A percentile compares a stretch with the other conserved stretches of the same genome.
Conservation (phyloP, 2,329 filamentous ascomycete species). For the Pyricularia pennisetigena region DNA sequence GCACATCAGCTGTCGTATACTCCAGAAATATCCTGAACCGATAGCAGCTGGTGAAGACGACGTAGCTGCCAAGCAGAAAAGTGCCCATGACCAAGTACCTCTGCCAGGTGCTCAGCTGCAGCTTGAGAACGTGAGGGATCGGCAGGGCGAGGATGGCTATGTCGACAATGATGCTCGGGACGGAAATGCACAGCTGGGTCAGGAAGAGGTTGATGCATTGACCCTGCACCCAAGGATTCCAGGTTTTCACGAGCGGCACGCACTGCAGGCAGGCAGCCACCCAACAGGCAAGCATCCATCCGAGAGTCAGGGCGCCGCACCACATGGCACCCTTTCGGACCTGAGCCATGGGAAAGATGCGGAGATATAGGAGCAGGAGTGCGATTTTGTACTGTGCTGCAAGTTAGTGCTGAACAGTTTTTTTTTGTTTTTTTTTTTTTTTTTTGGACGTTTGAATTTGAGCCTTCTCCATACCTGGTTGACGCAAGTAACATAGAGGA, state of each 20-base stretch:
- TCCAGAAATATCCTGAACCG: background rate
- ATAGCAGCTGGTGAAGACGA: conserved; percentile 1
- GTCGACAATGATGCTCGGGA: conserved; percentile 30
- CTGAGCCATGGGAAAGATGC: conserved; percentile 14
- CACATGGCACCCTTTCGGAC: conserved; percentile 12
- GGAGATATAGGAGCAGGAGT: conserved; percentile 15
- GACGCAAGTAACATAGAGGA: conserved; percentile 7
- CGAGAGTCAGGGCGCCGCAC: conserved; percentile 8
- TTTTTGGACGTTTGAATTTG: background rate
- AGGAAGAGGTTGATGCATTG: conserved; percentile 27
- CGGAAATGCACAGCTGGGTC: conserved; percentile 31
- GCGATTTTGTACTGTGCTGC: conserved; percentile 3
- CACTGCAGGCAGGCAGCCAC: conserved; percentile 24
- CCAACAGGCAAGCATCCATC: conserved; percentile 15
- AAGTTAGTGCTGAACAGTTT: background rate
- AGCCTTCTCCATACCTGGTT: background rate
- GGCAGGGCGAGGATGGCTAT: conserved; percentile 21
- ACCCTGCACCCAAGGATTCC: conserved; percentile 21
- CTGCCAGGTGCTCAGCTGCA: conserved; percentile 13
- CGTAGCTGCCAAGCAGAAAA: conserved; percentile 1
- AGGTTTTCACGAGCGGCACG: conserved; percentile 25
- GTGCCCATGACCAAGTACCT: conserved; percentile 9
- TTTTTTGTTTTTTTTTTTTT: background rate
- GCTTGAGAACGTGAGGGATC: conserved; percentile 10
- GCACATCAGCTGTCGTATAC: background rate